Evolutionary conservation across 2,329 filamentous ascomycete genomes (phyloP).

Genomic region (Colletotrichum tabaci): DNA sequence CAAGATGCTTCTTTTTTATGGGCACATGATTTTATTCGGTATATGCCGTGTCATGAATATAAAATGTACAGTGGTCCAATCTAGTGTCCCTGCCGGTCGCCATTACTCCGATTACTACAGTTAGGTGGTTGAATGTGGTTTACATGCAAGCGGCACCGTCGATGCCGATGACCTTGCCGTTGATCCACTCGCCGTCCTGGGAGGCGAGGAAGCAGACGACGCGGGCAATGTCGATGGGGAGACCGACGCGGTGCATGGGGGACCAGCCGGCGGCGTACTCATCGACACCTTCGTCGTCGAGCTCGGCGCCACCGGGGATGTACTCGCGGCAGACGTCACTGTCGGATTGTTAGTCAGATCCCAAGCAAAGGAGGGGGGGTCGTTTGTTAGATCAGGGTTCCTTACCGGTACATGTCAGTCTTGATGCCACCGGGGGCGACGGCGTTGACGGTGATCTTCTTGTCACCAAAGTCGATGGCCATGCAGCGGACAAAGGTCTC

Average conservation of each 20-base stretch:
- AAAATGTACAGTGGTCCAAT: slow-evolving; percentile 39
- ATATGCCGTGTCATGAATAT: slow-evolving; percentile 29
- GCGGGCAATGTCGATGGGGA: slow-evolving; percentile 77
- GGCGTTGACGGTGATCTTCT: slow-evolving; percentile 77
- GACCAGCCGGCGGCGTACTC: slow-evolving; percentile 63
- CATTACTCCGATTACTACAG: slow-evolving; percentile 13
- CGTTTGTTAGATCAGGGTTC: background rate
- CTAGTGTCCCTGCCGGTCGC: slow-evolving; percentile 13
- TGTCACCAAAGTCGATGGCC: slow-evolving; percentile 78
- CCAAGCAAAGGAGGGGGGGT: background rate
- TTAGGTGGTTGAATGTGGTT: slow-evolving; percentile 10
- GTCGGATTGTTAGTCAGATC: slow-evolving; percentile 46
- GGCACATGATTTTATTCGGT: slow-evolving; percentile 31
- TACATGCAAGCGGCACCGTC: slow-evolving; percentile 45
- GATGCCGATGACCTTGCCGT: slow-evolving; percentile 55
- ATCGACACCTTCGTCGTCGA: slow-evolving; percentile 72
- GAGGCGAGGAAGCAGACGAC: slow-evolving; percentile 71
- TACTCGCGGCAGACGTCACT: slow-evolving; percentile 76
- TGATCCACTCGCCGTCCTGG: slow-evolving; percentile 63
- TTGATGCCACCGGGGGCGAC: slow-evolving; percentile 78
- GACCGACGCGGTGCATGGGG: slow-evolving; percentile 75
- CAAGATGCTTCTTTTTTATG: background rate
- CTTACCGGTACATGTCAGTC: slow-evolving; percentile 53
- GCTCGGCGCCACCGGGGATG: slow-evolving; percentile 70
- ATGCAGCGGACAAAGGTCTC: slow-evolving; percentile 84